Evolutionary conservation across 225 moss, liverwort and hornwort genomes (phyloP).

Genomic region (Sphagnum tenellum): DNA sequence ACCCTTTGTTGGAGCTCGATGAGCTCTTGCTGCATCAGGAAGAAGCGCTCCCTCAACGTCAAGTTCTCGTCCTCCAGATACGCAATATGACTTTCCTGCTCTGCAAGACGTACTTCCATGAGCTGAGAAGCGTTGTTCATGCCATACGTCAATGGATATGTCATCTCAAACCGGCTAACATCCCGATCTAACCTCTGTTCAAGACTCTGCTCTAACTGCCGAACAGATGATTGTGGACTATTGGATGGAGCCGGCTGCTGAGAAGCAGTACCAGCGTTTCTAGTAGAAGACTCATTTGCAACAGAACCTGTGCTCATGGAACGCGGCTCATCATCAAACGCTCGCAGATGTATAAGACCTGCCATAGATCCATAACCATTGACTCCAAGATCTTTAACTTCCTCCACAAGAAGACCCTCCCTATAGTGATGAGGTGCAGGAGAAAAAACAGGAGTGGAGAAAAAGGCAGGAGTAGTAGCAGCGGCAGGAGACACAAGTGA

Average conservation of each 20-base stretch:
- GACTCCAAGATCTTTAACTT: constrained; percentile 67
- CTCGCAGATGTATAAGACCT: constrained; percentile 66
- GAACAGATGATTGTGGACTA: constrained; percentile 1
- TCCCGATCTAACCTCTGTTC: constrained; percentile 6
- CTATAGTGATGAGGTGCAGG: constrained; percentile 48
- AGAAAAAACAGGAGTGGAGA: constrained; percentile 61
- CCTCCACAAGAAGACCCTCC: constrained; percentile 48
- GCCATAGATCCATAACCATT: constrained; percentile 94
- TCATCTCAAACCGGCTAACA: constrained; percentile 14
- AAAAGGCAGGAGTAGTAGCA: constrained; percentile 46
- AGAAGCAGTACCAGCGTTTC: too few species aligned
- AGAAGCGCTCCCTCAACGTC: constrained; percentile 8
- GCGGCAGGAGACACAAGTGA: constrained; percentile 50
- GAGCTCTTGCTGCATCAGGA: constrained; percentile 7
- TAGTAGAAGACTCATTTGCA: constrained; percentile 3
- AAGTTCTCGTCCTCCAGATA: constrained; percentile 13
- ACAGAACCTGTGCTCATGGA: constrained; percentile 8
- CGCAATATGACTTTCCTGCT: constrained; percentile 12
- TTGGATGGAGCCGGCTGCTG: too few species aligned
- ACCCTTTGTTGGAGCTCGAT: constrained; percentile 2
- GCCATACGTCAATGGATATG: constrained; percentile 1
- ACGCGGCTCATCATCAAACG: constrained; percentile 33
- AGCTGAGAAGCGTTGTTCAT: constrained; percentile 5
- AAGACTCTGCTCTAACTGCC: constrained; percentile 3
- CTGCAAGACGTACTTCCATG: constrained; percentile 7